Evolutionary conservation across 2,329 filamentous ascomycete species (phyloP), one percentile per base, ranked within the genome.

Genomic region (Fusarium sp.): DNA sequence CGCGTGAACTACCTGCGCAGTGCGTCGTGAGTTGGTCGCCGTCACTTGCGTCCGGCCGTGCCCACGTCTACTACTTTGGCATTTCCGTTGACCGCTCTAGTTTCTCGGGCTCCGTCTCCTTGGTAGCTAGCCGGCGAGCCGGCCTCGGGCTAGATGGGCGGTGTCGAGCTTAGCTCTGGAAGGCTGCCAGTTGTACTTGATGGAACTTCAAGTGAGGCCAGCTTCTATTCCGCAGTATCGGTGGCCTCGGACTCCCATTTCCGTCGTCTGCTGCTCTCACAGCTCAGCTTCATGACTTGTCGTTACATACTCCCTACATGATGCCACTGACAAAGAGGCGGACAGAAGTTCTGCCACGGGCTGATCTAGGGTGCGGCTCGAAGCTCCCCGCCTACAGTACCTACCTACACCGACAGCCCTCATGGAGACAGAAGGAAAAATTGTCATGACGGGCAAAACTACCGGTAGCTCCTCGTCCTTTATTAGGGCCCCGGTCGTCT

Each of bases 71-170:
- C 72, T 66, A 35, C 71, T 67, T 74, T 74, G 71, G 75, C 72
- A 75, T 67, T 75, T 68, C 70, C 64, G 77, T 77, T 78, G 77
- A 78, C 77, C 77, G 77, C 77, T 75, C 54, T 74, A 75, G 75
- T 62, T 66, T 67, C 66, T 71, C 62, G 67, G 64, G 70, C 76
- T 73, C 76, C 77, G 68, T 74, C 69, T 74, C 54, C 70, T 75
- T 76, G 75, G 74, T 66, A 67, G 56, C 71, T 76, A 68, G 70
- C 72, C 72, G 72, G 75, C 71, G 71, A 71, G 71, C 75, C 77
- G 70, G 67, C 61, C 63, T 76, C 54, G 68, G 71, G 67, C 74
- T 79, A 78, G 74, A 77, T 74, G 68, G 74, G 77, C 77, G 77
- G 77, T 78, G 77, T 79, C 76, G 70, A 74, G 59, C 66, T 67